Base-by-base conservation (phyloP, 441 rosid genomes). In the Bruguiera hainesii region DNA sequence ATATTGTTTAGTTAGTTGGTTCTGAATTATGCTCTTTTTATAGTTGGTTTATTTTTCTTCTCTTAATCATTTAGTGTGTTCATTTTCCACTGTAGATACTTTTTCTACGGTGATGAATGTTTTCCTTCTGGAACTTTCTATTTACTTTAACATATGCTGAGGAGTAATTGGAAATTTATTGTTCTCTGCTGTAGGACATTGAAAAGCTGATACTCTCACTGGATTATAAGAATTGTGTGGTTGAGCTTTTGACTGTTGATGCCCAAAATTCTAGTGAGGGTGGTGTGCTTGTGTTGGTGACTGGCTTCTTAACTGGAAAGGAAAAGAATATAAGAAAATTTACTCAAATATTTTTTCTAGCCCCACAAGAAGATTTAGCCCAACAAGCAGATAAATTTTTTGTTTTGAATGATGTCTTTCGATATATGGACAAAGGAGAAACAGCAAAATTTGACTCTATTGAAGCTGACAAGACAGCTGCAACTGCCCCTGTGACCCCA, bases 231-330 rank as follows among this genome's bases (percentile, higher is more conserved):
- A 85, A 84, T 52, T 82, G 84, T 68, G 81, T 81, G 1, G 87
- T 88, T 13, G 94, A 95, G 84, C 90, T 92, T 67, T 78, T 84
- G 87, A 89, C 93, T 49, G 92, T 87, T 29, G 98, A 95, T 86
- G 91, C 99, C 57, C 99, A 92, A 73, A 83, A 81, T 20, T 95
- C 99, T 50, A 72, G 72, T 60, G 87, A 76, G 76, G 81, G 80
- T 67, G 98, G 97, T 58, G 95, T 95, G 73, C 83, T 92, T 56
- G 93, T 92, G 60, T 60, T 91, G 64, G 98, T 94, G 19, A 94
- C 97, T 7, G 99, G 99, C 59, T 80, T 78, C 67, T 79, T 94
- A 63, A 89, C 93, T 28, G 96, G 88, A 53, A 87, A 80, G 59
- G 95, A 95, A 64, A 73, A 76, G 61, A 81, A 79, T 51, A 83